These are phyloP conservation scores for Plicaturopsis crispa DNA, from an alignment of 768 basidiomycete species.

Conservation along the genomic window DNA sequence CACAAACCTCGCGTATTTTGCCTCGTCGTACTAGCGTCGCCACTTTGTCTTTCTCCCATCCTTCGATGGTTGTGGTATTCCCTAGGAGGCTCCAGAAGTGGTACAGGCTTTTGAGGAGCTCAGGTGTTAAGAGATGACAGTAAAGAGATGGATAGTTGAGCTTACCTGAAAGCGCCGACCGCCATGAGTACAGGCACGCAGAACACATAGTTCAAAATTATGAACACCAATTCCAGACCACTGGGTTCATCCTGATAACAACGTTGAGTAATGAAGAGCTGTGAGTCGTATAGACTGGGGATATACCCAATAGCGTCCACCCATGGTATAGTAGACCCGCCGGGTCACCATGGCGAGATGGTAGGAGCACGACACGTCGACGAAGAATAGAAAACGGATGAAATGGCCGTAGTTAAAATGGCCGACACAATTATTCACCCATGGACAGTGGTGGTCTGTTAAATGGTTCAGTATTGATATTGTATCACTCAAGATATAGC, in stretches of 20 bases:
- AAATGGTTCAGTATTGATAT: slow-evolving; percentile 1
- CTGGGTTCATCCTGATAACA: slow-evolving; percentile 62
- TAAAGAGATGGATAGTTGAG: neutral
- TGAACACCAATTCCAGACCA: slow-evolving; percentile 64
- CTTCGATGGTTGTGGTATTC: slow-evolving; percentile 95
- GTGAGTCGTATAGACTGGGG: neutral
- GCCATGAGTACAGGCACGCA: slow-evolving; percentile 81
- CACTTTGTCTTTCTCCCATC: slow-evolving; percentile 96
- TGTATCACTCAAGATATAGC: slow-evolving; percentile 1
- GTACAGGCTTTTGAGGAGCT: slow-evolving; percentile 50
- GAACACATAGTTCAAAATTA: slow-evolving; percentile 81
- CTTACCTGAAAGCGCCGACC: slow-evolving; percentile 87
- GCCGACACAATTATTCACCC: slow-evolving; percentile 94
- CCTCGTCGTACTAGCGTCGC: slow-evolving; percentile 80
- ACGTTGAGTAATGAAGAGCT: neutral
- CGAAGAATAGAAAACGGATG: slow-evolving; percentile 87
- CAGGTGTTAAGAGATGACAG: neutral
- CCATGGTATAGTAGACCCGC: slow-evolving; percentile 45
- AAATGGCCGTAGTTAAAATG: slow-evolving; percentile 87
- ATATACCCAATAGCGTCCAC: slow-evolving; percentile 46
- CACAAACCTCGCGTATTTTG: slow-evolving; percentile 67
- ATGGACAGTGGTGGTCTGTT: slow-evolving; percentile 85
- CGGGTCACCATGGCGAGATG: slow-evolving; percentile 78
- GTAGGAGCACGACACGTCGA: slow-evolving; percentile 84
- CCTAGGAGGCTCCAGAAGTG: slow-evolving; percentile 71